Evolutionary conservation across 1,284 basidiomycete species (phyloP).

Genomic region (Cutaneotrichosporon mucoides): DNA sequence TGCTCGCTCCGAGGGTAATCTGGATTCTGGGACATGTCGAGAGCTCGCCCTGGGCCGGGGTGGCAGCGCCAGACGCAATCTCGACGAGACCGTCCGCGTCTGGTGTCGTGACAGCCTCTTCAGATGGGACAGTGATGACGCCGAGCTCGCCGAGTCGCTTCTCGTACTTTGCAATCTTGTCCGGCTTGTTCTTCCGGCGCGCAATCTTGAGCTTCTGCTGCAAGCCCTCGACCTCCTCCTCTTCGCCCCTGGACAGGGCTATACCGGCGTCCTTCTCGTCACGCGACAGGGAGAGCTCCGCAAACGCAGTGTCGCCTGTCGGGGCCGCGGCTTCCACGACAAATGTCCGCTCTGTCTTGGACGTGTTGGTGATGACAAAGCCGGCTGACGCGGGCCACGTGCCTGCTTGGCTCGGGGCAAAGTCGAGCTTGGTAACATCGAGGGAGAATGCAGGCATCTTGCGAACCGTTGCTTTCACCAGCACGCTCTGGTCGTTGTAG

Average conservation of each 20-base stretch:
- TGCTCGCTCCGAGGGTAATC: constrained; percentile 36
- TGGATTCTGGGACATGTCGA: constrained; percentile 6
- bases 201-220: constrained; percentile 55
- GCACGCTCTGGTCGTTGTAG: constrained; percentile 51
- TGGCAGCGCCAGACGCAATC: constrained; percentile 2
- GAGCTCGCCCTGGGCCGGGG: constrained; percentile 8
- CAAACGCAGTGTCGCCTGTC: constrained; percentile 7
- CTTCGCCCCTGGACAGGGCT: constrained; percentile 50
- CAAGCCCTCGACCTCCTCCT: constrained; percentile 54
- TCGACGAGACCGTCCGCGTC: constrained; percentile 4
- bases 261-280: constrained; percentile 45
- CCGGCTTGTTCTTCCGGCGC: constrained; percentile 51
- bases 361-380: constrained; percentile 51
- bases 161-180: constrained; percentile 54
- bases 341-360: constrained; percentile 50
- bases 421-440: constrained; percentile 36
- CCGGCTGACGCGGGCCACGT: constrained; percentile 29
- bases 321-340: constrained; percentile 39
- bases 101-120: neutral
- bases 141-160: constrained; percentile 50
- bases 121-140: constrained; percentile 28
- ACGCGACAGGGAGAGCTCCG: constrained; percentile 25
- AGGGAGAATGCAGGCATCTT: constrained; percentile 52
- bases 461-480: constrained; percentile 52
- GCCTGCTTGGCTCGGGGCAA: constrained; percentile 19